A percentile compares a stretch with the other conserved stretches of the same genome.
These are phyloP conservation scores for Hypoxylon sp. DNA, from an alignment of 2,329 filamentous ascomycete species.

Conservation along the genomic window DNA sequence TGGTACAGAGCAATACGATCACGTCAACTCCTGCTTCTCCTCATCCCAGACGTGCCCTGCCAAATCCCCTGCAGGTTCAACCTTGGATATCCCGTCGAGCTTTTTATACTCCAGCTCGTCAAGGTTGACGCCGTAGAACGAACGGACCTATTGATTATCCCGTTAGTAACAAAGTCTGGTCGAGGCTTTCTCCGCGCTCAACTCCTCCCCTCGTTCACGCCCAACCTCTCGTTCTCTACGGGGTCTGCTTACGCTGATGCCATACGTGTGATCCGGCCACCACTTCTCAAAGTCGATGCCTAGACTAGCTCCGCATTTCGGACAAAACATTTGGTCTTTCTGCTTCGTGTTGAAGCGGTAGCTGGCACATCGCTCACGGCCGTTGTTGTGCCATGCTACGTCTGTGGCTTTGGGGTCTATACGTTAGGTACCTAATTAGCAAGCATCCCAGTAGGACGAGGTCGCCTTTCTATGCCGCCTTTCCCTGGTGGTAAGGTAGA, in stretches of 20 bases:
- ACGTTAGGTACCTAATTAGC: no score
- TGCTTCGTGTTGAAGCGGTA: slow-evolving; percentile 63
- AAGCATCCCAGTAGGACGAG: background rate
- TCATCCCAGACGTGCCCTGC: slow-evolving; percentile 55
- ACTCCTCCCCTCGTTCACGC: background rate
- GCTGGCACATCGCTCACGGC: slow-evolving; percentile 52
- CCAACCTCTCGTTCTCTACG: background rate
- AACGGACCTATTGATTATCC: slow-evolving; percentile 52
- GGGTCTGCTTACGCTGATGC: slow-evolving; percentile 57
- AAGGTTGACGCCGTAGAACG: slow-evolving; percentile 58
- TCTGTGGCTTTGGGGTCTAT: slow-evolving; percentile 56
- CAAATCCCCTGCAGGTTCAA: slow-evolving; percentile 54
- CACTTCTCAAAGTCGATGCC: slow-evolving; percentile 60
- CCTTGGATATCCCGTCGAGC: slow-evolving; percentile 53
- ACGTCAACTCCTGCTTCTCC: slow-evolving; percentile 49
- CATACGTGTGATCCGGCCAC: slow-evolving; percentile 52
- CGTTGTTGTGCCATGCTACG: slow-evolving; percentile 59
- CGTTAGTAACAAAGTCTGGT: slow-evolving; percentile 7
- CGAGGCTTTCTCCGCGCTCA: background rate
- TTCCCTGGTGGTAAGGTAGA: background rate
- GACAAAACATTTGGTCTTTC: slow-evolving; percentile 64
- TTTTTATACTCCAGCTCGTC: slow-evolving; percentile 54
- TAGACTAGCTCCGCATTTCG: slow-evolving; percentile 60
- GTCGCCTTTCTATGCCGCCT: background rate
- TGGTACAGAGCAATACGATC: background rate